Evolutionary conservation across 805 yeast genomes (phyloP).

Genomic region (Metschnikowia kofuensis): DNA sequence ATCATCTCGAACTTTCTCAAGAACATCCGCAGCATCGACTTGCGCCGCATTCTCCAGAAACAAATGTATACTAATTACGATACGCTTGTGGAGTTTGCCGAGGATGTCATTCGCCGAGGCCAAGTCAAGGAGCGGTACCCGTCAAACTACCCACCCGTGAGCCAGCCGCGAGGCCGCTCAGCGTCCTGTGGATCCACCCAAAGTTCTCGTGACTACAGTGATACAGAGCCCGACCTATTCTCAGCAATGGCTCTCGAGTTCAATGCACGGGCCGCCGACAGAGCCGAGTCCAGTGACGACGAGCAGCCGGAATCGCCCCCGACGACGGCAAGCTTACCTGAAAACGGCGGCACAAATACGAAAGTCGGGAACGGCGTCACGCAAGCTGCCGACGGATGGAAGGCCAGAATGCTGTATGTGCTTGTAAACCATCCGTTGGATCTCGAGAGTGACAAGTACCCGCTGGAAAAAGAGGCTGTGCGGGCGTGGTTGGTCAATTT

Average conservation of each 20-base stretch:
- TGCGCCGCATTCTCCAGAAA: constrained; percentile 1
- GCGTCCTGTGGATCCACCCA: background rate
- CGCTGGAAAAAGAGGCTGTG: constrained; percentile 3
- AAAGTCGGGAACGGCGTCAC: no score
- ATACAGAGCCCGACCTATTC: background rate
- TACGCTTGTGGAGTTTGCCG: constrained; percentile 2
- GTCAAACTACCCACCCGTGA: background rate
- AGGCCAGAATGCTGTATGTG: constrained; percentile 1
- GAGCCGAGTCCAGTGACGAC: background rate
- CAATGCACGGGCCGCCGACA: background rate
- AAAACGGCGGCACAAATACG: no score
- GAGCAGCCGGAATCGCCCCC: background rate
- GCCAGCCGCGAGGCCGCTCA: background rate
- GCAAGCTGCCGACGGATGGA: background rate
- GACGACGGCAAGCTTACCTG: background rate
- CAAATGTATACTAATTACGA: constrained; percentile 3
- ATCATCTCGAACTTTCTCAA: background rate
- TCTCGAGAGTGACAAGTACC: background rate
- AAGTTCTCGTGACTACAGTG: background rate
- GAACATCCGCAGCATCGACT: constrained; percentile 1
- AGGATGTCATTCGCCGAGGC: constrained; percentile 1
- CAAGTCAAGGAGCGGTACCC: constrained; percentile 4
- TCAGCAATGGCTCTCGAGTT: background rate
- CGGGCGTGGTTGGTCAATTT: background rate
- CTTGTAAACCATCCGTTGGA: constrained; percentile 3